phyloP scores from a whole-genome alignment of 2,329 filamentous ascomycete species.

The Sordariomycetes sp. region DNA sequence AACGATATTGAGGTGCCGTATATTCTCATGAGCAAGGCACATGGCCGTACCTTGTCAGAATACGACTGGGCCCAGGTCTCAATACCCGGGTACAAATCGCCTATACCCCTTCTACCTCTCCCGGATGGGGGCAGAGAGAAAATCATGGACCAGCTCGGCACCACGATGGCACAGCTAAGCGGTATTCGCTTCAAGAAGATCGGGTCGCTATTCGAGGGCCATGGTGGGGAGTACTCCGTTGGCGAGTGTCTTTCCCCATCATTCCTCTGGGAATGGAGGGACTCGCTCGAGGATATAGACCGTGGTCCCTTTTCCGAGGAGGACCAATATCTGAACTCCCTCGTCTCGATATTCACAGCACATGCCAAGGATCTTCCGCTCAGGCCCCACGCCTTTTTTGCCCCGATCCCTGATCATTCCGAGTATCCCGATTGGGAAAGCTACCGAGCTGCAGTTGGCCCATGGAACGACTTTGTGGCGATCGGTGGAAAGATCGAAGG shows the following conservation, averaged over 20 bases:
- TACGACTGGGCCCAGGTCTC: conserved; percentile 9
- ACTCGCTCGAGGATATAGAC: conserved; percentile 12
- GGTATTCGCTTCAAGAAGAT: conserved; percentile 12
- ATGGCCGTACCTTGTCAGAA: conserved; percentile 9
- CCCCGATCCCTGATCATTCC: conserved; percentile 13
- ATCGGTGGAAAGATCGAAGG: conserved; percentile 13
- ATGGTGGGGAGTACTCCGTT: conserved; percentile 7
- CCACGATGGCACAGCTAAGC: conserved; percentile 9
- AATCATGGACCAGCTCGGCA: conserved; percentile 11
- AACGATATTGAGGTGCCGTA: conserved; percentile 13
- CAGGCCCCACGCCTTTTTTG: conserved; percentile 15
- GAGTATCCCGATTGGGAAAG: conserved; percentile 12
- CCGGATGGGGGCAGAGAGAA: conserved; percentile 8
- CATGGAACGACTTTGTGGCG: conserved; percentile 10
- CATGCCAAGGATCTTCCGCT: conserved; percentile 15
- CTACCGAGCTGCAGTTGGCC: conserved; percentile 7
- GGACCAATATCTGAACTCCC: conserved; percentile 13
- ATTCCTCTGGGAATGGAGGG: conserved; percentile 13
- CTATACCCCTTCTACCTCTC: conserved; percentile 9
- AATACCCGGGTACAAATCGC: conserved; percentile 4
- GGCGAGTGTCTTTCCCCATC: conserved; percentile 13
- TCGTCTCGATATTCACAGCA: conserved; percentile 12
- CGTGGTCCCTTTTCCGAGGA: conserved; percentile 16
- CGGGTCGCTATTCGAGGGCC: conserved; percentile 11
- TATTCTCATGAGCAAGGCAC: conserved; percentile 13